Conservation (phyloP, 768 basidiomycete species). For the Tulasnella sp. region DNA sequence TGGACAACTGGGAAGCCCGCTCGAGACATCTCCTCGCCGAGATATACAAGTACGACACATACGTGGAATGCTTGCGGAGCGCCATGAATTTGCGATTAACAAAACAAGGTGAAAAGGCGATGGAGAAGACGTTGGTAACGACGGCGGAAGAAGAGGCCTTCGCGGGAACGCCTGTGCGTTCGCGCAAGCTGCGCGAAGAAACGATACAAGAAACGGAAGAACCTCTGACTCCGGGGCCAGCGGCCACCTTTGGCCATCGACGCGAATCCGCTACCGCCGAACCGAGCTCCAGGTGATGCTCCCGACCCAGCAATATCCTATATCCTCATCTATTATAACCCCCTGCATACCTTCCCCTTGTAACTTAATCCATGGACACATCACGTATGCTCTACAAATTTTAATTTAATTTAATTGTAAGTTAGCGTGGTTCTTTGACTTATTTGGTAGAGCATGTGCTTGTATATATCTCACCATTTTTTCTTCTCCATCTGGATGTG, state of each 20-base stretch:
- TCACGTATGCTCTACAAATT: too few relatives aligned
- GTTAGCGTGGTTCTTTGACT: too few relatives aligned
- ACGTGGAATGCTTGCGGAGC: constrained; percentile 75
- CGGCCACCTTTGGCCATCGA: constrained; percentile 1
- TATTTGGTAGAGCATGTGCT: too few relatives aligned
- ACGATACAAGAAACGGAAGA: constrained; percentile 19
- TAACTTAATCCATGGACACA: too few relatives aligned
- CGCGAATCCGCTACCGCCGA: constrained; percentile 1
- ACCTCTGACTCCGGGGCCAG: constrained; percentile 14
- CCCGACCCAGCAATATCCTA: too few relatives aligned
- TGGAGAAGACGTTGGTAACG: constrained; percentile 42
- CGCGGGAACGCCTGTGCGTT: neutral
- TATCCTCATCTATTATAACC: too few relatives aligned
- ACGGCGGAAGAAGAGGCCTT: neutral
- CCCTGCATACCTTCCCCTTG: too few relatives aligned
- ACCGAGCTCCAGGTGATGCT: too few relatives aligned
- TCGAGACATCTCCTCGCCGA: constrained; percentile 81
- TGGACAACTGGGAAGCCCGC: constrained; percentile 86
- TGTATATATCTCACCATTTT: too few relatives aligned
- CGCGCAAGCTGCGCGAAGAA: constrained; percentile 8
- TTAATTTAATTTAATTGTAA: too few relatives aligned
- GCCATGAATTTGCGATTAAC: constrained; percentile 79
- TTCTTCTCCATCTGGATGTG: too few relatives aligned
- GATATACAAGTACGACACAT: constrained; percentile 90
- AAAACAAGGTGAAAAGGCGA: constrained; percentile 77